These are phyloP conservation scores for Nakazawaea peltata DNA, from an alignment of 805 yeast species.

Conservation along the genomic window DNA sequence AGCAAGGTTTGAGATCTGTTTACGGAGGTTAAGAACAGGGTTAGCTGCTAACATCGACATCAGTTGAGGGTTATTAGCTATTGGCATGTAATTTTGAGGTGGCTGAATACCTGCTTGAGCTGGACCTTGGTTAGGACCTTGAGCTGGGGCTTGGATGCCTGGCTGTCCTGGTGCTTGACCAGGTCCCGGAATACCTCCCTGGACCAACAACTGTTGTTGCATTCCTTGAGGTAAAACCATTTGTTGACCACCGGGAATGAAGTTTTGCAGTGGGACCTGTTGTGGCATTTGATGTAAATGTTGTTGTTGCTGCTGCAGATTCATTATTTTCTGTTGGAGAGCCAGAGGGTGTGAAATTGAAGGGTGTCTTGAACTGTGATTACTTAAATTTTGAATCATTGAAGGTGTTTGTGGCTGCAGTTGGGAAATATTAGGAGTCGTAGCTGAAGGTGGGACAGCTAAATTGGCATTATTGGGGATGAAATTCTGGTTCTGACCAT, in stretches of 20 bases:
- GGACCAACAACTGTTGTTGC: too few species aligned
- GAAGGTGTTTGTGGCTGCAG: conserved; percentile 1
- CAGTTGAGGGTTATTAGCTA: neutral
- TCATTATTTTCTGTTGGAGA: neutral
- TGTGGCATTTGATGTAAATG: neutral
- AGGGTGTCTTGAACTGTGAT: neutral
- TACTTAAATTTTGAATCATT: neutral
- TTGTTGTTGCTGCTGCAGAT: conserved; percentile 9
- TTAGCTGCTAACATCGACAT: conserved; percentile 7
- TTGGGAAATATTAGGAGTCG: neutral
- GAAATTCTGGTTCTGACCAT: conserved; percentile 4
- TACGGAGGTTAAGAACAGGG: conserved; percentile 10
- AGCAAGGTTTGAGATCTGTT: conserved; percentile 14
- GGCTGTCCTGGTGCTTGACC: too few species aligned
- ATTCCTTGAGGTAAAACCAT: too few species aligned
- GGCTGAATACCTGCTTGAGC: neutral
- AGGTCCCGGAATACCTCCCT: too few species aligned
- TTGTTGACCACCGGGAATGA: too few species aligned
- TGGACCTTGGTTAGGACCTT: neutral
- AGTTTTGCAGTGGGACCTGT: conserved; percentile 6
- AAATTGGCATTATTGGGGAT: conserved; percentile 2
- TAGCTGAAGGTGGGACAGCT: neutral
- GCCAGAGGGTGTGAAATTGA: conserved; percentile 1
- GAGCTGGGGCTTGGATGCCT: neutral
- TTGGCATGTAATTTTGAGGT: neutral